phyloP scores from a whole-genome alignment of 371 early-diverging fungal genomes.

The Coelomomyces lativittatus region DNA sequence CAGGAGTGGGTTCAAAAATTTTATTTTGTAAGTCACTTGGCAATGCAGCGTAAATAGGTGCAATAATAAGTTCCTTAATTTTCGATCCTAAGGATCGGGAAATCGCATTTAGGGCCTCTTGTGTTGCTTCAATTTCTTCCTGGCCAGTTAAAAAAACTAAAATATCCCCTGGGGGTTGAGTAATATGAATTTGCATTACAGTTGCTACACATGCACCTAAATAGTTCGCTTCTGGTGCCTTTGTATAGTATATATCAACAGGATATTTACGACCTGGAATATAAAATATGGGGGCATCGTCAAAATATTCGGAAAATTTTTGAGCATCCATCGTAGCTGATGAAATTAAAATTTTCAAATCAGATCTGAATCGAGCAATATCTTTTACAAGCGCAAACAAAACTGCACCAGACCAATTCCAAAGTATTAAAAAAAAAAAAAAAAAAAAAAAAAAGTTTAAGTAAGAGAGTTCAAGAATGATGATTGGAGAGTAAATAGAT shows the following conservation, averaged over 20 bases:
- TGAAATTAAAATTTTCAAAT: slow-evolving; percentile 87
- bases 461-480: too few species aligned
- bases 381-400: slow-evolving; percentile 92
- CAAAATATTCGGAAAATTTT: slow-evolving; percentile 87
- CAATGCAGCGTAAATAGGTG: slow-evolving; percentile 86
- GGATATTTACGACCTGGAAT: slow-evolving; percentile 85
- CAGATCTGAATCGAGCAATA: slow-evolving; percentile 79
- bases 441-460: too few species aligned
- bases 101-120: slow-evolving; percentile 61
- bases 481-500: too few species aligned
- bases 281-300: slow-evolving; percentile 83
- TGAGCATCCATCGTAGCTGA: slow-evolving; percentile 97
- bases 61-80: slow-evolving; percentile 74
- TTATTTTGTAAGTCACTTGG: slow-evolving; percentile 82
- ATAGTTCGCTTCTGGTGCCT: slow-evolving; percentile 93
- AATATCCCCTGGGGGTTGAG: slow-evolving; percentile 80
- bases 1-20: slow-evolving; percentile 91
- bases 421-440: too few species aligned
- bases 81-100: slow-evolving; percentile 66
- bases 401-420: too few species aligned
- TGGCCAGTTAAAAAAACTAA: slow-evolving; percentile 97
- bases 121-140: slow-evolving; percentile 92
- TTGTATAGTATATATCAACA: slow-evolving; percentile 84
- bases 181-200: slow-evolving; percentile 85
- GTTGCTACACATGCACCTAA: slow-evolving; percentile 81